Percentiles rank a stretch among this genome's conserved stretches.
Conservation (phyloP, 2,329 filamentous ascomycete genomes). For the Clarireedia monteithiana region DNA sequence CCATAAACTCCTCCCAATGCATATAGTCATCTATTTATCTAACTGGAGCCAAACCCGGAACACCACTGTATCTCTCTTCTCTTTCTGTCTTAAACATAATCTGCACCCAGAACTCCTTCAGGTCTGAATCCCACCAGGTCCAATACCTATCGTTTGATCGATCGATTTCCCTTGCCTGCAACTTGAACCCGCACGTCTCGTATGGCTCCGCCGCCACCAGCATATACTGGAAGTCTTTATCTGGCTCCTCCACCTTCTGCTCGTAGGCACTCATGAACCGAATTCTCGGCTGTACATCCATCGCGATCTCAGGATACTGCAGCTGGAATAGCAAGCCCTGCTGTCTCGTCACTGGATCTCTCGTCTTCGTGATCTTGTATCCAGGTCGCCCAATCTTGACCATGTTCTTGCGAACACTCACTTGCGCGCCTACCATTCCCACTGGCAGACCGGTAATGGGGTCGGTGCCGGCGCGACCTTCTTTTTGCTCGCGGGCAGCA, state of each 20-base stretch:
- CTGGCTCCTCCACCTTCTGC: slow-evolving; percentile 89
- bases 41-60: slow-evolving; percentile 46
- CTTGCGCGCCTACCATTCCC: slow-evolving; percentile 60
- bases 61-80: slow-evolving; percentile 75
- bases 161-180: slow-evolving; percentile 90
- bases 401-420: slow-evolving; percentile 65
- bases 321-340: slow-evolving; percentile 91
- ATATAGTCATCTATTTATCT: slow-evolving; percentile 13
- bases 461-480: slow-evolving; percentile 62
- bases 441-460: slow-evolving; percentile 62
- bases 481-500: slow-evolving; percentile 89
- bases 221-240: slow-evolving; percentile 91
- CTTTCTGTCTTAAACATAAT: slow-evolving; percentile 98
- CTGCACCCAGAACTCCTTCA: slow-evolving; percentile 96
- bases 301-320: slow-evolving; percentile 84
- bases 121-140: slow-evolving; percentile 91
- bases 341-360: slow-evolving; percentile 82
- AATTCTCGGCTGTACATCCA: slow-evolving; percentile 70
- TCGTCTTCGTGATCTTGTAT: slow-evolving; percentile 95
- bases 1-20: slow-evolving; percentile 1
- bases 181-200: slow-evolving; percentile 94
- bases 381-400: slow-evolving; percentile 95
- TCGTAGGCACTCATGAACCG: slow-evolving; percentile 98
- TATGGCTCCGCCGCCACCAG: slow-evolving; percentile 95
- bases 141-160: slow-evolving; percentile 82